A percentile compares a stretch with the other conserved stretches of the same genome.
Conservation (phyloP, 1,284 basidiomycete species). For the Vanrija humicola region DNA sequence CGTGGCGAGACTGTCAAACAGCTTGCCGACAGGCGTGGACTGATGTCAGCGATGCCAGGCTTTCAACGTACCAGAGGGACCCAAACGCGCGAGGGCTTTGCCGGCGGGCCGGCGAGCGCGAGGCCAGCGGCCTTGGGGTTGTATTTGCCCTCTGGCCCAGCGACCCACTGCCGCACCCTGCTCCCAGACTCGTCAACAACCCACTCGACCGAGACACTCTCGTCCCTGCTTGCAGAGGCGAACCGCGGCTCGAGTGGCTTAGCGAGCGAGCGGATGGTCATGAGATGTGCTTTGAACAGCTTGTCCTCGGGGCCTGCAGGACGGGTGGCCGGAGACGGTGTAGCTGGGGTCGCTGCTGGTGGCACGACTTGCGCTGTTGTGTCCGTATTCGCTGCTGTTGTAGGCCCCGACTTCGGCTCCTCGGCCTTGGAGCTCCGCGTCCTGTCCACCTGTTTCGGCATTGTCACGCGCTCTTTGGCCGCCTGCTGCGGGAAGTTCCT, state of each 20-base stretch:
- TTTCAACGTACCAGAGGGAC: constrained; percentile 19
- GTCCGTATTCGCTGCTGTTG: background rate
- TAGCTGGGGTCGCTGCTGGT: background rate
- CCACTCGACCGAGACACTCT: constrained; percentile 36
- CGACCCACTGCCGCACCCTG: constrained; percentile 16
- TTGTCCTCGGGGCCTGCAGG: constrained; percentile 21
- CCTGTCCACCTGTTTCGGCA: constrained; percentile 25
- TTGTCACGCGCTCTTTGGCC: constrained; percentile 18
- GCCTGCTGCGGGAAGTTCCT: constrained; percentile 28
- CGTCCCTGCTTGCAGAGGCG: background rate
- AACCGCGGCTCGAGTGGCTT: constrained; percentile 21
- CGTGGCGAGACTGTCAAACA: constrained; percentile 23
- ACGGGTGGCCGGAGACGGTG: background rate
- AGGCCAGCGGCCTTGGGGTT: constrained; percentile 10
- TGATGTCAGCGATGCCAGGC: constrained; percentile 2
- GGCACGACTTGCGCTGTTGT: background rate
- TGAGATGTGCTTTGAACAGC: constrained; percentile 34
- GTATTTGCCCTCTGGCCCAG: constrained; percentile 8
- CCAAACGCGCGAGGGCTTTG: constrained; percentile 20
- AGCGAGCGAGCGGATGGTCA: constrained; percentile 31
- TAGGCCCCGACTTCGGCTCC: background rate
- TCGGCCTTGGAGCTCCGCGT: constrained; percentile 19
- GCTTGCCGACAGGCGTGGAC: constrained; percentile 27
- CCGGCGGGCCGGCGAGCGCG: background rate
- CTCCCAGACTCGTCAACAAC: constrained; percentile 13